These are phyloP conservation scores for Phaeophleospora eucalypticola DNA, from an alignment of 2,329 filamentous ascomycete species.

Conservation along the genomic window DNA sequence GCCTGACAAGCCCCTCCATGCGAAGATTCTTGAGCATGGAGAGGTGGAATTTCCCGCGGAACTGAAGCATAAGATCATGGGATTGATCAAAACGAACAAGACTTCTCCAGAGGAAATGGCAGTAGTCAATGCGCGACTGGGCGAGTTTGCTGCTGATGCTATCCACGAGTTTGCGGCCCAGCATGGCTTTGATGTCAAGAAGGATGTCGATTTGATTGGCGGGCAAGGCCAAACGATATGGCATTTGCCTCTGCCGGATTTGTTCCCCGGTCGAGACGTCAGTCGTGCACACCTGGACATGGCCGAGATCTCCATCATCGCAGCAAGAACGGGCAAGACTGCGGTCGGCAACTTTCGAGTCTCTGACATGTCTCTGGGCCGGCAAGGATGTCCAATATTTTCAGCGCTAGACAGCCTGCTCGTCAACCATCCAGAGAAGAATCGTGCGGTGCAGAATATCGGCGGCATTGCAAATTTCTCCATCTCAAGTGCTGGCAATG, in stretches of 20 bases:
- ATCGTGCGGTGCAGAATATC: conserved; percentile 24
- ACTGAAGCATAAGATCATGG: conserved; percentile 18
- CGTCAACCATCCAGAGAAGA: conserved; percentile 19
- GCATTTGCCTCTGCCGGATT: conserved; percentile 23
- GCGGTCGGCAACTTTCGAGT: conserved; percentile 24
- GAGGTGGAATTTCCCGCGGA: conserved; percentile 12
- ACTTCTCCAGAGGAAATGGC: conserved; percentile 26
- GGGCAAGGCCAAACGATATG: conserved; percentile 28
- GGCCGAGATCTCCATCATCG: conserved; percentile 22
- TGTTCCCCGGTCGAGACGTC: conserved; percentile 16
- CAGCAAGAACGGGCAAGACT: conserved; percentile 24
- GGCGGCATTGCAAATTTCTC: conserved; percentile 27
- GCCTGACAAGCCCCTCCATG: conserved; percentile 8
- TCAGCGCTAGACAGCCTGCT: conserved; percentile 22
- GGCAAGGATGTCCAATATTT: conserved; percentile 26
- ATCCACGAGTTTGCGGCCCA: conserved; percentile 15
- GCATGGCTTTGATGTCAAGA: conserved; percentile 13
- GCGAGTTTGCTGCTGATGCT: conserved; percentile 21
- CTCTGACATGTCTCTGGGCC: conserved; percentile 24
- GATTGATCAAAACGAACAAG: conserved; percentile 22
- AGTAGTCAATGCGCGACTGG: conserved; percentile 26
- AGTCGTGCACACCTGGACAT: conserved; percentile 22
- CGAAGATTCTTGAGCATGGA: conserved; percentile 21
- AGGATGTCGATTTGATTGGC: conserved; percentile 26
- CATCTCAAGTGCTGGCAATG: conserved; percentile 22